Evolutionary conservation across 1,284 basidiomycete species (phyloP).

Genomic region (Coniferiporia sulphurascens): DNA sequence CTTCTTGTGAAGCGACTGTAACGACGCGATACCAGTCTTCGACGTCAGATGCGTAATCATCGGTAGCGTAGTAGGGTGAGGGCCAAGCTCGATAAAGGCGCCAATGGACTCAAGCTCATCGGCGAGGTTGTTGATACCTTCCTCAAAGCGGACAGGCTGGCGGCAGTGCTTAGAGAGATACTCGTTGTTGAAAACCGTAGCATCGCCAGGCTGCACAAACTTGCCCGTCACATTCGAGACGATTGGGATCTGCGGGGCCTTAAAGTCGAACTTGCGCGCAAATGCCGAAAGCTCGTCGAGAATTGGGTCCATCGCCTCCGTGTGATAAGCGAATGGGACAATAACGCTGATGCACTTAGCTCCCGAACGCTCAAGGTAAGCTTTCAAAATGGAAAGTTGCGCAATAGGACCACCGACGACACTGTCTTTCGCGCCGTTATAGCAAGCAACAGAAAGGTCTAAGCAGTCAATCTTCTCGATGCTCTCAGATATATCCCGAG

Average conservation of each 20-base stretch:
- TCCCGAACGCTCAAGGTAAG: slow-evolving; percentile 33
- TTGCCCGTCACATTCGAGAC: slow-evolving; percentile 54
- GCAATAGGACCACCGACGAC: slow-evolving; percentile 51
- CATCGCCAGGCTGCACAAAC: slow-evolving; percentile 49
- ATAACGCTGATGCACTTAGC: slow-evolving; percentile 39
- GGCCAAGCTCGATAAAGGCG: slow-evolving; percentile 64
- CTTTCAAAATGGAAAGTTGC: slow-evolving; percentile 40
- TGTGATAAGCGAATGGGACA: slow-evolving; percentile 63
- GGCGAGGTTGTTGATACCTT: slow-evolving; percentile 40
- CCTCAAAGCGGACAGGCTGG: slow-evolving; percentile 54
- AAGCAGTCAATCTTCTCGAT: slow-evolving; percentile 34
- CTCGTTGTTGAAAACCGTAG: slow-evolving; percentile 39
- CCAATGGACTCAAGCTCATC: slow-evolving; percentile 30
- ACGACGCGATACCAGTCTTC: slow-evolving; percentile 29
- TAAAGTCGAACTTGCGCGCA: slow-evolving; percentile 34
- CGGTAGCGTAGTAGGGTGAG: slow-evolving; percentile 51
- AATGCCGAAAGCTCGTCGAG: slow-evolving; percentile 41
- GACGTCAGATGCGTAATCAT: slow-evolving; percentile 45
- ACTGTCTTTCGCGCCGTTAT: slow-evolving; percentile 52
- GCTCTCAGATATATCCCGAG: slow-evolving; percentile 31
- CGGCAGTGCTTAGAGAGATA: slow-evolving; percentile 59
- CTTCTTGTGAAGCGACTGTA: slow-evolving; percentile 47
- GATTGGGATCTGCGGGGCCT: slow-evolving; percentile 49
- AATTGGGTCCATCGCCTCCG: slow-evolving; percentile 52
- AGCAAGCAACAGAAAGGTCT: slow-evolving; percentile 50